phyloP scores from a whole-genome alignment of 441 rosid genomes.

The Erodium trifolium region DNA sequence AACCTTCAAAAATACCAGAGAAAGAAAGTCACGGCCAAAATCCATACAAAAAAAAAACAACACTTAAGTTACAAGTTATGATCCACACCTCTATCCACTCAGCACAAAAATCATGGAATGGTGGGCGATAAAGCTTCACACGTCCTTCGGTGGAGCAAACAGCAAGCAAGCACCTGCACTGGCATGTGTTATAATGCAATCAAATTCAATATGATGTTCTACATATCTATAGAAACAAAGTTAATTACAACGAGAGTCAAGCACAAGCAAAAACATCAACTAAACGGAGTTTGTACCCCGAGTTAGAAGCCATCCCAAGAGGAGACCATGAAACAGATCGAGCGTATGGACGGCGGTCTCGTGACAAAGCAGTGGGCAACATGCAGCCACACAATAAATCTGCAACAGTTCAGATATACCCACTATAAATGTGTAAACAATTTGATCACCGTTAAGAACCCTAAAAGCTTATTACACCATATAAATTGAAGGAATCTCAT shows the following conservation, averaged over 20 bases:
- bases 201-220: neutral
- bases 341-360: slow-evolving; percentile 59
- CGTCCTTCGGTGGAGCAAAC: slow-evolving; percentile 74
- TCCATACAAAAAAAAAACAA: neutral
- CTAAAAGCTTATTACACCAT: neutral
- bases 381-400: slow-evolving; percentile 56
- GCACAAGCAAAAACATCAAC: neutral
- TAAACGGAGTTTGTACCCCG: slow-evolving; percentile 41
- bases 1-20: slow-evolving; percentile 34
- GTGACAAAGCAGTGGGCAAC: slow-evolving; percentile 52
- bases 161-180: slow-evolving; percentile 73
- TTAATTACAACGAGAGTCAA: neutral
- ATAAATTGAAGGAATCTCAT: no score
- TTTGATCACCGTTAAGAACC: neutral
- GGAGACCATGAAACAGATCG: slow-evolving; percentile 88
- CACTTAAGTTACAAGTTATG: slow-evolving; percentile 1
- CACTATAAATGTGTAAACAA: neutral
- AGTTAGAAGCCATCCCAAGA: slow-evolving; percentile 77
- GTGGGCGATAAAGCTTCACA: slow-evolving; percentile 77
- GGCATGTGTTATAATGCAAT: slow-evolving; percentile 18
- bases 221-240: neutral
- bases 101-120: slow-evolving; percentile 71
- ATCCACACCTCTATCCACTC: slow-evolving; percentile 86
- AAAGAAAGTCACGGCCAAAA: neutral
- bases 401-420: slow-evolving; percentile 23